phyloP scores from a whole-genome alignment of 2,329 filamentous ascomycete species.

The Trichoderma pleuroti region DNA sequence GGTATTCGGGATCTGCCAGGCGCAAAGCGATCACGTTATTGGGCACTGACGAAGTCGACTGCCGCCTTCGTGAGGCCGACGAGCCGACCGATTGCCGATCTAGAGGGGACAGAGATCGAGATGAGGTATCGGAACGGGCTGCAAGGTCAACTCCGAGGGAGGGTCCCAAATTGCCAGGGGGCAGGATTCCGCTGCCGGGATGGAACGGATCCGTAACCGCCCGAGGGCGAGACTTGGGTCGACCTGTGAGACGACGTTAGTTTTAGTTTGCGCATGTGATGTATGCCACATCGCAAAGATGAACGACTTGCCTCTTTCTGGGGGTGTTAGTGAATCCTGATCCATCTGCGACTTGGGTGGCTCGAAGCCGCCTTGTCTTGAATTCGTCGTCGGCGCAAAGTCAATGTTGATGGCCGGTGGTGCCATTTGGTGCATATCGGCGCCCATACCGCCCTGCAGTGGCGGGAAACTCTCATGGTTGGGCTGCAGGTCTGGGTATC shows the following conservation, averaged over 20 bases:
- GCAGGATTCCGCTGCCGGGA: conserved; percentile 38
- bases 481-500: conserved; percentile 38
- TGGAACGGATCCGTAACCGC: conserved; percentile 61
- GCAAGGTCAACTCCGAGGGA: conserved; percentile 45
- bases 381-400: conserved; percentile 74
- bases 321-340: conserved; percentile 78
- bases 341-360: conserved; percentile 63
- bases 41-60: conserved; percentile 61
- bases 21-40: conserved; percentile 76
- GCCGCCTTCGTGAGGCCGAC: conserved; percentile 43
- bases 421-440: conserved; percentile 73
- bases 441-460: conserved; percentile 44
- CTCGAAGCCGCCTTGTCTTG: conserved; percentile 32
- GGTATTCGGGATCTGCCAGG: conserved; percentile 82
- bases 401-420: conserved; percentile 96
- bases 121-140: conserved; percentile 45
- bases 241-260: conserved; percentile 37
- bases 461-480: conserved; percentile 51
- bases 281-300: neutral
- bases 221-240: conserved; percentile 47
- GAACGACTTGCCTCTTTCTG: conserved; percentile 57
- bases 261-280: neutral
- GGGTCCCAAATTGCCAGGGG: conserved; percentile 47
- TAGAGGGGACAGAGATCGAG: conserved; percentile 57
- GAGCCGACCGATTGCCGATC: conserved; percentile 45